Conservation (phyloP, 257 asterid species). For the Solanum clarkiae region DNA sequence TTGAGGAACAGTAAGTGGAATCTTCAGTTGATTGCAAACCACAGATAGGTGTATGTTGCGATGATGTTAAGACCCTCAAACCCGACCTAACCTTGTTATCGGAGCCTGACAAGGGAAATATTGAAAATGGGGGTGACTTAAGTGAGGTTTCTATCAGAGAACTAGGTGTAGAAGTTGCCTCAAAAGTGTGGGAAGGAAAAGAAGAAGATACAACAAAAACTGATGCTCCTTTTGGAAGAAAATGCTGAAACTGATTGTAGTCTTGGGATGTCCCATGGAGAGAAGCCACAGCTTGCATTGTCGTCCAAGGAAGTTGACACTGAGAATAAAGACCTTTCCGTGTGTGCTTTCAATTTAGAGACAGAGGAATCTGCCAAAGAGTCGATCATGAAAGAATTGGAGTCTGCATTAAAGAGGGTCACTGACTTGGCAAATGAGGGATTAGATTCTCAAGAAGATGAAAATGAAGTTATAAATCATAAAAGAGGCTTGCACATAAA, state of each 20-base stretch:
- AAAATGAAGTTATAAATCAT: conserved; percentile 16
- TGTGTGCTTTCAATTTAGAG: conserved; percentile 4
- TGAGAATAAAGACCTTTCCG: conserved; percentile 5
- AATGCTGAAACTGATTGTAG: background rate
- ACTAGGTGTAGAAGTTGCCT: conserved; percentile 11
- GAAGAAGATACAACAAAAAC: background rate
- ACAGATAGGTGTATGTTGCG: conserved; percentile 16
- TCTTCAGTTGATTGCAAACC: conserved; percentile 18
- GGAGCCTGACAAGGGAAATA: conserved; percentile 7
- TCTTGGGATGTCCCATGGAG: conserved; percentile 7
- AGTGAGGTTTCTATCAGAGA: conserved; percentile 26
- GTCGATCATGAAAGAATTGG: conserved; percentile 49
- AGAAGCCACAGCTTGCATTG: background rate
- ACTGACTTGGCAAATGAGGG: conserved; percentile 41
- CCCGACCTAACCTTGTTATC: background rate
- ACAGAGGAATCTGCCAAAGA: conserved; percentile 26
- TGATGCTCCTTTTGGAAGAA: background rate
- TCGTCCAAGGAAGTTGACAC: background rate
- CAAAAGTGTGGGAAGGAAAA: conserved; percentile 7
- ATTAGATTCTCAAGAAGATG: conserved; percentile 38
- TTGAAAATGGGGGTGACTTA: conserved; percentile 21
- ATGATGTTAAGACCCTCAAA: conserved; percentile 18
- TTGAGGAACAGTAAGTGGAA: conserved; percentile 43
- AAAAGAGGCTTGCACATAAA: conserved; percentile 1
- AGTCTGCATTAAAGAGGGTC: conserved; percentile 39